Evolutionary conservation across 202 grass and related monocot species (phyloP), one percentile per base, ranked within the genome.

Genomic region (Elaeis oleifera): DNA sequence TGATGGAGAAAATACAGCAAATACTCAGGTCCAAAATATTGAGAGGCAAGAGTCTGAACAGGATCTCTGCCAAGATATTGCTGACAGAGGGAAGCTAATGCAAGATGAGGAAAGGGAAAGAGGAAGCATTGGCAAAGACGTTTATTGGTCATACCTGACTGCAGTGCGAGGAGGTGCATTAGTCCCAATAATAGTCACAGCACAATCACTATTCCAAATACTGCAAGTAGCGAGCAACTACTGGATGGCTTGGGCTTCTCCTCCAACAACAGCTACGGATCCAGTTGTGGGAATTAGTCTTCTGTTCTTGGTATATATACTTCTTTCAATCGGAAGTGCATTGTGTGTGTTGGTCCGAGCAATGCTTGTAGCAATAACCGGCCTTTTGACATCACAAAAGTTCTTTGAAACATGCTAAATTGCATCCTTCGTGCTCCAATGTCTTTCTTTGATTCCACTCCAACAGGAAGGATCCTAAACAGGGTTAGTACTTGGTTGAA

Each of bases 401-500:
- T 89, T 99, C 66, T 99, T 99, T 48, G 83, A 86, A 79, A 84
- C 63, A 99, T 99, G 94, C 77, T 92, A n/a, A 79, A 66, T 22
- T 86, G 85, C 63, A 84, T 92, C 36, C 9, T 99, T 58, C 88
- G 63, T 57, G 94, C 94, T 44, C 94, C 94, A 16, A 99, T 99
- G 94, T 88, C 88, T 25, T 99, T 99, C 82, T 99, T 92, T 80
- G 94, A 99, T 63, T 99, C 94, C 65, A 99, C 94, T 14, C 94
- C 85, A 75, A 82, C 85, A 50, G 94, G 94, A 54, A 92, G 94
- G 81, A 97, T 97, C 74, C 71, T 97, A 65, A 97, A 97, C 73
- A 83, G 94, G 77, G 94, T 92, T 36, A 63, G 88, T 73, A 32
- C 61, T 77, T 23, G 32, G 59, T 59, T 74, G 59, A 53, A 51